phyloP scores from a whole-genome alignment of 208 protist species.

The Naegleria fowleri region DNA sequence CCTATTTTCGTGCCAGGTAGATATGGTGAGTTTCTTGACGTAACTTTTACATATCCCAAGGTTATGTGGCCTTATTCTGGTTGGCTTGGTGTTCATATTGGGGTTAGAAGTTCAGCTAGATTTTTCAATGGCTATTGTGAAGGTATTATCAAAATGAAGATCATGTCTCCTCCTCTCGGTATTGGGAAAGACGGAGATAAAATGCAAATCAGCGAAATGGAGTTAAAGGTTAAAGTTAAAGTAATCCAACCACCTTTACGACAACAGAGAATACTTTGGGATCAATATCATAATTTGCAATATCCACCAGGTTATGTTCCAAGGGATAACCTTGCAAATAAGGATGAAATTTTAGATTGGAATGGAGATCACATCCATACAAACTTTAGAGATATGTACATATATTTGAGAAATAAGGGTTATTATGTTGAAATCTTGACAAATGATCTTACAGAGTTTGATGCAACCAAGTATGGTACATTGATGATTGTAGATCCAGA shows the following conservation, averaged over 20 bases:
- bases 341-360: slow-evolving; percentile 72
- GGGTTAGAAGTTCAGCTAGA: neutral
- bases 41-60: slow-evolving; percentile 41
- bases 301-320: slow-evolving; percentile 88
- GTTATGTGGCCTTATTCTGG: slow-evolving; percentile 73
- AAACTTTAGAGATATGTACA: neutral
- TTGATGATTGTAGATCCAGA: slow-evolving; percentile 80
- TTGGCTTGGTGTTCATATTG: slow-evolving; percentile 55
- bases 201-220: slow-evolving; percentile 4
- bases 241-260: slow-evolving; percentile 63
- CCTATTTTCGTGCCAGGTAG: slow-evolving; percentile 30
- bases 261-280: slow-evolving; percentile 73
- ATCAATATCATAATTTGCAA: slow-evolving; percentile 84
- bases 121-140: neutral
- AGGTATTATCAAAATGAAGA: neutral
- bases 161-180: neutral
- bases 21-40: slow-evolving; percentile 28
- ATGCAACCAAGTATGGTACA: slow-evolving; percentile 63
- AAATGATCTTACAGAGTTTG: slow-evolving; percentile 57
- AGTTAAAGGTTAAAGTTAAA: slow-evolving; percentile 47
- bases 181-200: neutral
- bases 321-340: slow-evolving; percentile 70
- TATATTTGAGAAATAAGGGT: slow-evolving; percentile 29
- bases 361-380: slow-evolving; percentile 50
- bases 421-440: slow-evolving; percentile 65